phyloP scores from a whole-genome alignment of 305 asterid species.

The Plantago lanceolata region DNA sequence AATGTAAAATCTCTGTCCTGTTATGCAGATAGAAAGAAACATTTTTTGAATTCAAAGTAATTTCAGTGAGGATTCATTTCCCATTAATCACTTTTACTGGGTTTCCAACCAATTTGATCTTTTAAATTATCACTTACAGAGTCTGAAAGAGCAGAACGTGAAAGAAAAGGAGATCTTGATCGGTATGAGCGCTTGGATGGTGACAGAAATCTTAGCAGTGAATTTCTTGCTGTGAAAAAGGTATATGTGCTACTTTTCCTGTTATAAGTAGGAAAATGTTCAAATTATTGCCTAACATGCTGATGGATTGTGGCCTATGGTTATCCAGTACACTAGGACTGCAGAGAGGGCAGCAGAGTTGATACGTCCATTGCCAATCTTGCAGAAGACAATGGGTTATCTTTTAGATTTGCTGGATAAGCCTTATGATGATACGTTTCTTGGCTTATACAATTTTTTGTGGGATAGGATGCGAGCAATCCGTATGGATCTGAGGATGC shows the following conservation, averaged over 20 bases:
- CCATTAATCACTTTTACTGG: constrained; percentile 18
- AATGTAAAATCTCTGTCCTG: not conserved
- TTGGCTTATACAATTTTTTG: constrained; percentile 86
- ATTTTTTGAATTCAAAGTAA: not conserved
- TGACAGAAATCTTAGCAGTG: constrained; percentile 76
- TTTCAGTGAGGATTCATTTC: too few relatives aligned
- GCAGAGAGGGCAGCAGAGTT: constrained; percentile 95
- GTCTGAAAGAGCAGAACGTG: constrained; percentile 92
- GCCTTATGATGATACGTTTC: constrained; percentile 78
- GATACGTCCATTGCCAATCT: constrained; percentile 90
- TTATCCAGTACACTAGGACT: constrained; percentile 88
- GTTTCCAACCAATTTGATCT: constrained; percentile 22
- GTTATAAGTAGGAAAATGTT: not conserved
- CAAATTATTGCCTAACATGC: constrained; percentile 14
- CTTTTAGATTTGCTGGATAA: constrained; percentile 74
- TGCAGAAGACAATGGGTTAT: constrained; percentile 81
- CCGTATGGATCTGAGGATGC: constrained; percentile 99
- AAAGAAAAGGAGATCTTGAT: constrained; percentile 98
- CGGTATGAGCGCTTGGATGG: constrained; percentile 94
- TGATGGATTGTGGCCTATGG: constrained; percentile 27
- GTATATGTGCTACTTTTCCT: constrained; percentile 32
- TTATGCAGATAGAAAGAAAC: not conserved
- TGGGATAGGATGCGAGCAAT: constrained; percentile 99
- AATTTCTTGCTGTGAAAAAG: constrained; percentile 87
- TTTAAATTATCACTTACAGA: constrained; percentile 39